Evolutionary conservation across 148 eudicot genomes (phyloP), one percentile per base, ranked within the genome.

Genomic region (Polygonum maritimum): DNA sequence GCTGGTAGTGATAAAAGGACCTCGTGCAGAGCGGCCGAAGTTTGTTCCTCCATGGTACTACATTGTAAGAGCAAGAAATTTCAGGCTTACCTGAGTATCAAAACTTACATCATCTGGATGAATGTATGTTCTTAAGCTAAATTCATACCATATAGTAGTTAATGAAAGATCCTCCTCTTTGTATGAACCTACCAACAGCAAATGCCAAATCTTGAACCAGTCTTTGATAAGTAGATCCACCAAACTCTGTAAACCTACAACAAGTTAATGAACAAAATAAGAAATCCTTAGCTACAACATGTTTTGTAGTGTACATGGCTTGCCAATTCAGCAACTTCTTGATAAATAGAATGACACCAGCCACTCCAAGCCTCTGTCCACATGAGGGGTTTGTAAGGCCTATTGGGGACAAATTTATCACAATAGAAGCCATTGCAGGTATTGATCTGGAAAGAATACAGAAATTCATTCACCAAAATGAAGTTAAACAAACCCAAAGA

Each of bases 301-400:
- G 70, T 22, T 63, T 63, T 63, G 15, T 10, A 31, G 15, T n/a
- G n/a, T 67, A 38, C 9, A 38, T 3, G 1, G 38, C 5, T 16
- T 19, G 21, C 71, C 15, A 67, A 22, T 33, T 33, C 71, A 31
- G 15, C 21, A 33, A 67, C 9, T 18, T 69, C 72, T 69, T 69
- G 45, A 16, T 18, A 39, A 12, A n/a, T n/a, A 69, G 22, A 5
- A 52, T 22, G 44, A 74, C 86, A 93, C 98, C 98, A 93, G 80
- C 98, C 98, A 84, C 83, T 93, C 98, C 98, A 93, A 71, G 98
- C 92, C 80, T 93, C 98, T 3, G 98, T 91, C 98, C 98, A 93
- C 71, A 93, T 84, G 70, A 82, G 87, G 19, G 98, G 98, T 78
- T 93, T 93, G 80, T 89, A 91, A 51, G 91, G 88, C 78, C 73